Percentiles rank a stretch among this genome's conserved stretches.
phyloP scores from a whole-genome alignment of 345 rosid genomes.

The Lepidium aucheri region DNA sequence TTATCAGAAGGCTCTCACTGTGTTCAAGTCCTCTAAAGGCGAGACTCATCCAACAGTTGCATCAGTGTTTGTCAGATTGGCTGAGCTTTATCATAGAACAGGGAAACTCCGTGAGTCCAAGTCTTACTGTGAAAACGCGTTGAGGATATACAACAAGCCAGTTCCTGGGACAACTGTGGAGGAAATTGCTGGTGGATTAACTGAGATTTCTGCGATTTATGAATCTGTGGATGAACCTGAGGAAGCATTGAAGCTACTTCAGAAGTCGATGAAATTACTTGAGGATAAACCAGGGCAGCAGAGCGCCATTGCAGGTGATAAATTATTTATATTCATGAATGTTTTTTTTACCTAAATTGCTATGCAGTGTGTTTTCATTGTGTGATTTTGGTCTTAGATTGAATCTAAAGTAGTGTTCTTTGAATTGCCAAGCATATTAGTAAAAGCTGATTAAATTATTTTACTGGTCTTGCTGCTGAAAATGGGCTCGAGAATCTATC shows the following conservation, averaged over 20 bases:
- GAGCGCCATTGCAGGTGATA: slow-evolving; percentile 59
- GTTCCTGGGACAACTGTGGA: slow-evolving; percentile 93
- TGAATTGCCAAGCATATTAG: background rate
- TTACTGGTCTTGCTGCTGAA: background rate
- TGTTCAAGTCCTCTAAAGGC: slow-evolving; percentile 90
- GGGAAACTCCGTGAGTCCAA: slow-evolving; percentile 95
- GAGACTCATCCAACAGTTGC: slow-evolving; percentile 95
- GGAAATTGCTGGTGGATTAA: slow-evolving; percentile 85
- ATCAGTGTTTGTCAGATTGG: slow-evolving; percentile 85
- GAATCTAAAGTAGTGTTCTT: background rate
- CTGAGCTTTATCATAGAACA: slow-evolving; percentile 91
- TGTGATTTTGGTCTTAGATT: background rate
- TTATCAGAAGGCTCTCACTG: slow-evolving; percentile 97
- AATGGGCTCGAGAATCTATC: background rate
- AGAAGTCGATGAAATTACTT: slow-evolving; percentile 83
- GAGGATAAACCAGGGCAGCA: slow-evolving; percentile 99
- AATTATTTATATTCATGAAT: background rate
- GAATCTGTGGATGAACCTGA: slow-evolving; percentile 98
- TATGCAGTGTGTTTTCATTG: background rate
- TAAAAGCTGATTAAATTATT: background rate
- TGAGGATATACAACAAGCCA: slow-evolving; percentile 88
- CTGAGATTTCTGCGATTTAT: slow-evolving; percentile 86
- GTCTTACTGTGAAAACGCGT: slow-evolving; percentile 87
- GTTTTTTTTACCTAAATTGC: background rate
- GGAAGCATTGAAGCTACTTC: slow-evolving; percentile 93